A percentile compares a stretch with the other conserved stretches of the same genome.
phyloP scores from a whole-genome alignment of 2,329 filamentous ascomycete genomes.

The Corynespora cassiicola region DNA sequence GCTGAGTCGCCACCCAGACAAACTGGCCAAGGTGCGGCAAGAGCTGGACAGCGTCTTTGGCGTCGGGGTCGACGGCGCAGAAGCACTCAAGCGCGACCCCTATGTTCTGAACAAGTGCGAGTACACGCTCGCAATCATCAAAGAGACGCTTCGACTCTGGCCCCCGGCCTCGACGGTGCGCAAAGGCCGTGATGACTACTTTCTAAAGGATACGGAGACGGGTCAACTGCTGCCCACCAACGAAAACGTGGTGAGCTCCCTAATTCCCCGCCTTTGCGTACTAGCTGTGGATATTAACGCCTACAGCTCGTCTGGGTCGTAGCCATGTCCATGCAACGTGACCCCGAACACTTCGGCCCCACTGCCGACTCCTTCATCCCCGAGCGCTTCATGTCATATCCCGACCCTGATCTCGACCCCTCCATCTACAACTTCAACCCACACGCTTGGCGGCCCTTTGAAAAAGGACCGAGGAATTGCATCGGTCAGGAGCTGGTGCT shows the following conservation, averaged over 20 bases:
- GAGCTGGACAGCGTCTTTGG: constrained; percentile 40
- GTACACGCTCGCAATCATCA: constrained; percentile 38
- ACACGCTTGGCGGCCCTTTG: constrained; percentile 44
- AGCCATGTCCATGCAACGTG: constrained; percentile 16
- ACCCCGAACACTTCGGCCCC: constrained; percentile 18
- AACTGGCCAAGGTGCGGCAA: constrained; percentile 22
- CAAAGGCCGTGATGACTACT: constrained; percentile 14
- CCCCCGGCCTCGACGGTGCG: constrained; percentile 38
- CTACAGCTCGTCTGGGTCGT: constrained; percentile 12
- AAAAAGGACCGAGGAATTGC: constrained; percentile 46
- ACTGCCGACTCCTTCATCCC: constrained; percentile 22
- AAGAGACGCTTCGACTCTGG: constrained; percentile 40
- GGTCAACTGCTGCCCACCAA: constrained; percentile 24
- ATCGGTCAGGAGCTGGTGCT: constrained; percentile 48
- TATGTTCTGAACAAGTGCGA: constrained; percentile 36
- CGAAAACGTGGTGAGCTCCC: constrained; percentile 1
- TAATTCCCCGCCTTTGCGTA: background rate
- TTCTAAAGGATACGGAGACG: constrained; percentile 25
- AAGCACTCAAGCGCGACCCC: constrained; percentile 24
- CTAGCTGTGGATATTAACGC: constrained; percentile 29
- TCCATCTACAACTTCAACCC: constrained; percentile 12
- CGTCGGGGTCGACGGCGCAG: constrained; percentile 12
- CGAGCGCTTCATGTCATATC: constrained; percentile 22
- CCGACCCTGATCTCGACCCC: constrained; percentile 11
- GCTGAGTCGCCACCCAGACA: constrained; percentile 27